phyloP scores from a whole-genome alignment of 805 yeast species.

The Candida odintsovae region DNA sequence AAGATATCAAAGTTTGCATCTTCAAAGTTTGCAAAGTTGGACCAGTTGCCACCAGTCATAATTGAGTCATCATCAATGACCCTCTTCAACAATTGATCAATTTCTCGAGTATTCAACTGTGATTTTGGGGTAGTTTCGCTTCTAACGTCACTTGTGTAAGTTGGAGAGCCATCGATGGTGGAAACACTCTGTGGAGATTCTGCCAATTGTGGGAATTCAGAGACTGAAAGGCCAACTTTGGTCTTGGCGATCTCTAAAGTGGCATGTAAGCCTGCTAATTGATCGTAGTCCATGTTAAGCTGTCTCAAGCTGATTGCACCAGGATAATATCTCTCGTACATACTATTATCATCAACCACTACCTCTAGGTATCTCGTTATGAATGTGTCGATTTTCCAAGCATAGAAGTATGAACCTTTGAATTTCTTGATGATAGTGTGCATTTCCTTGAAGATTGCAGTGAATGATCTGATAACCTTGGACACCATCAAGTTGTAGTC shows the following conservation, averaged over 20 bases:
- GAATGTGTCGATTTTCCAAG: slow-evolving; percentile 5
- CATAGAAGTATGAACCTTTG: slow-evolving; percentile 6
- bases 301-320: slow-evolving; percentile 6
- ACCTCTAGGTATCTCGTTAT: slow-evolving; percentile 1
- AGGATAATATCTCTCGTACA: slow-evolving; percentile 6
- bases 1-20: background rate
- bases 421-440: slow-evolving; percentile 1
- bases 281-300: background rate
- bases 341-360: background rate
- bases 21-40: background rate
- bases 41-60: background rate
- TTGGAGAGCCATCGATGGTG: background rate
- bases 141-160: background rate
- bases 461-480: background rate
- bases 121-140: background rate
- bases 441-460: background rate
- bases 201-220: background rate
- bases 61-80: background rate
- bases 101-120: background rate
- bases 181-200: background rate
- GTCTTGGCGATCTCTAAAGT: background rate
- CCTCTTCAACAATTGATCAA: background rate
- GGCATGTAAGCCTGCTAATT: background rate
- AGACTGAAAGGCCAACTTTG: background rate
- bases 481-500: background rate